Conservation (phyloP, 1,139 yeast species). For the Yamadazyma dendronema region DNA sequence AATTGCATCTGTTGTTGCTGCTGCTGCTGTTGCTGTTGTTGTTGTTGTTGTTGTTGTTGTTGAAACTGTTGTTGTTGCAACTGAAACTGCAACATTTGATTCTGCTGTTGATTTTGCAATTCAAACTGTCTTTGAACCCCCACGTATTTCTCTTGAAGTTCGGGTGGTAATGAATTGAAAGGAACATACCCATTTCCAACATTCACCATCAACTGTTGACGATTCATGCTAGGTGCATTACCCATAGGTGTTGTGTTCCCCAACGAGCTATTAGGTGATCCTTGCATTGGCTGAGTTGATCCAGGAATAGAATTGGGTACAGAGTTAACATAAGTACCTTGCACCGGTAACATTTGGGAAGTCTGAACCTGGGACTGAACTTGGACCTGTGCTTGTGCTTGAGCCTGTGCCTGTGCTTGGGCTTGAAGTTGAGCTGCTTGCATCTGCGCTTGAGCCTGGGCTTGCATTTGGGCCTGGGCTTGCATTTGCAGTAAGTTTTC, state of each 20-base stretch:
- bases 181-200: slow-evolving; percentile 20
- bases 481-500: neutral
- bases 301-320: neutral
- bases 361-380: too few species aligned
- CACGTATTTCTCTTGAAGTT: slow-evolving; percentile 20
- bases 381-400: too few species aligned
- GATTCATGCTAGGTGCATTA: slow-evolving; percentile 2
- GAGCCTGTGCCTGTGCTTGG: slow-evolving; percentile 3
- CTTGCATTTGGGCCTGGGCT: neutral
- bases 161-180: slow-evolving; percentile 19
- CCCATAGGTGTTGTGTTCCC: neutral
- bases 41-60: slow-evolving; percentile 11
- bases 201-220: slow-evolving; percentile 24
- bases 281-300: too few species aligned
- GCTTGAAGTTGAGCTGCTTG: neutral
- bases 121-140: slow-evolving; percentile 18
- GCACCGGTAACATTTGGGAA: too few species aligned
- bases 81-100: neutral
- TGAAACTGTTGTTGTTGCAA: too few species aligned
- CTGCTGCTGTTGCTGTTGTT: slow-evolving; percentile 12
- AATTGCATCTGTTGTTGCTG: slow-evolving; percentile 12
- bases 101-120: slow-evolving; percentile 13
- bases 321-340: too few species aligned
- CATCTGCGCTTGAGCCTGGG: slow-evolving; percentile 1
- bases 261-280: neutral